Percentiles rank a stretch among this genome's conserved stretches.
Conservation (phyloP, 2,329 filamentous ascomycete genomes). For the Botrytis aclada region DNA sequence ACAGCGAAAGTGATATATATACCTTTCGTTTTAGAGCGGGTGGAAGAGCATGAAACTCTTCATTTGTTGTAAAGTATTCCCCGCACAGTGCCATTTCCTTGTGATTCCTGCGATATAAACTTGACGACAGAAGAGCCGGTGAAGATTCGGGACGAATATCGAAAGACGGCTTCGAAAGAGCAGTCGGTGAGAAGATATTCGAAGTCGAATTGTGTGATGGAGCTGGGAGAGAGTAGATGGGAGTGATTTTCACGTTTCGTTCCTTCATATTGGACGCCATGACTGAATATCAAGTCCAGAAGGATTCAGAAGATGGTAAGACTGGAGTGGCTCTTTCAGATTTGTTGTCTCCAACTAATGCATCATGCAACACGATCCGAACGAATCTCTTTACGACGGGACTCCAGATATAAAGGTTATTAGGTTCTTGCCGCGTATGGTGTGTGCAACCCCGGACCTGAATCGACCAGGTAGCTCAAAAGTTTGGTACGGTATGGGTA, state of each 20-base stretch:
- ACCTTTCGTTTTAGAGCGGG: constrained; percentile 52
- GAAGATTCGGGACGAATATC: constrained; percentile 30
- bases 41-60: constrained; percentile 51
- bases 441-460: constrained; percentile 15
- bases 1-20: constrained; percentile 32
- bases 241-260: constrained; percentile 13
- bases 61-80: constrained; percentile 37
- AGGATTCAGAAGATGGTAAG: constrained; percentile 12
- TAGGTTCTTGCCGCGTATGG: constrained; percentile 14
- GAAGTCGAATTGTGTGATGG: constrained; percentile 23
- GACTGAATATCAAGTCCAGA: constrained; percentile 9
- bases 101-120: constrained; percentile 34
- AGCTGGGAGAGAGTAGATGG: constrained; percentile 26
- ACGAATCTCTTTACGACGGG: constrained; percentile 16
- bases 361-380: constrained; percentile 17
- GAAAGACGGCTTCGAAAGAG: constrained; percentile 32
- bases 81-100: constrained; percentile 34
- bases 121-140: constrained; percentile 24
- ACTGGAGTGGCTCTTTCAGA: constrained; percentile 10
- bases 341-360: constrained; percentile 21
- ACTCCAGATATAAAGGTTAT: constrained; percentile 17
- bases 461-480: constrained; percentile 6
- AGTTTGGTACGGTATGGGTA: constrained; percentile 5
- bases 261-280: constrained; percentile 15
- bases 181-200: constrained; percentile 27